Percentiles rank a stretch among this genome's conserved stretches.
Conservation (phyloP, 225 moss, liverwort and hornwort genomes). For the Anthoceros angustus region DNA sequence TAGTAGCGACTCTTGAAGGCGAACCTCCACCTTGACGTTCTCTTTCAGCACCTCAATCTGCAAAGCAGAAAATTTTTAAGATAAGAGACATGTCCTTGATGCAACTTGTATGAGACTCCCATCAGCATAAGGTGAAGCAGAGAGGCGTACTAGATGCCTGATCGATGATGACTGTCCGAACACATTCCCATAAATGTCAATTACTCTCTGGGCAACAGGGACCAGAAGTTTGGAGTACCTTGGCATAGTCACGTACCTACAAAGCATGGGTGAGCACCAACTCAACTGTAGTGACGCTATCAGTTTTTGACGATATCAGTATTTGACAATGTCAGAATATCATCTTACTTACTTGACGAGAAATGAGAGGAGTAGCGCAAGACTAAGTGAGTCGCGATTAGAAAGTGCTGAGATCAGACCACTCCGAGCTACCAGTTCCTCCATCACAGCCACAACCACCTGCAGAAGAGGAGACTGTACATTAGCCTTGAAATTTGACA, state of each 20-base stretch:
- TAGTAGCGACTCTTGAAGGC: conserved; percentile 38
- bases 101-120: neutral
- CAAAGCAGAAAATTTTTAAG: neutral
- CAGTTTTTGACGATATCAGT: neutral
- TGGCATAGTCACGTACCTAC: conserved; percentile 43
- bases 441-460: conserved; percentile 62
- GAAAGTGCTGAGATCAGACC: conserved; percentile 61
- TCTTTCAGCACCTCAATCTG: conserved; percentile 51
- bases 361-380: conserved; percentile 54
- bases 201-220: conserved; percentile 50
- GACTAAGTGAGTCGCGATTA: conserved; percentile 36
- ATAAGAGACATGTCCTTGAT: neutral
- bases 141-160: conserved; percentile 31
- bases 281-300: neutral
- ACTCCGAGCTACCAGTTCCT: conserved; percentile 78
- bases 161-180: conserved; percentile 41
- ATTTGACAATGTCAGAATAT: neutral
- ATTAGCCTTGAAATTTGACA: neutral
- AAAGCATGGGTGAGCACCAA: neutral
- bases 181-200: conserved; percentile 46
- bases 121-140: neutral
- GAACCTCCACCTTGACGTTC: conserved; percentile 39
- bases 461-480: conserved; percentile 9
- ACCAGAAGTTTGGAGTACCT: conserved; percentile 49
- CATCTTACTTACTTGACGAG: conserved; percentile 46